Conservation (phyloP, 140 eudicot genomes). For the Ambrosia hybrid region DNA sequence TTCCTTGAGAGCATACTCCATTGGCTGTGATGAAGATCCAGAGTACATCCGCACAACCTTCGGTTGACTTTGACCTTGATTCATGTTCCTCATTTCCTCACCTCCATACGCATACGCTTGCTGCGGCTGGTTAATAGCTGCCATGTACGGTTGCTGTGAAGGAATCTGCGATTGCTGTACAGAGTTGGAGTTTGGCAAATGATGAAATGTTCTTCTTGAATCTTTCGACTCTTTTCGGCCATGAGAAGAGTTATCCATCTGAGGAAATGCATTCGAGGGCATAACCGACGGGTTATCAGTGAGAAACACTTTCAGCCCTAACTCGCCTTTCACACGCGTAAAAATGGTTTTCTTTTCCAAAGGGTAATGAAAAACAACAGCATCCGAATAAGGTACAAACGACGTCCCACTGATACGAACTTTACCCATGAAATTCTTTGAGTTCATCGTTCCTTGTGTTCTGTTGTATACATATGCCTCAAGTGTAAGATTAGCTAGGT, state of each 20-base stretch:
- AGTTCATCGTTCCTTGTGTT: constrained; percentile 32
- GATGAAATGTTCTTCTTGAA: constrained; percentile 45
- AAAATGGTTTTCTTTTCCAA: constrained; percentile 62
- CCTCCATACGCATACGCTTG: constrained; percentile 30
- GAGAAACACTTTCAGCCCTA: constrained; percentile 69
- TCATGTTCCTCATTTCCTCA: constrained; percentile 48
- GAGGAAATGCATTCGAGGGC: constrained; percentile 48
- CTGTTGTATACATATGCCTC: constrained; percentile 66
- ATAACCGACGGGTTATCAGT: constrained; percentile 59
- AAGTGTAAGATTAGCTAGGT: constrained; percentile 54
- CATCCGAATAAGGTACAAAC: constrained; percentile 83
- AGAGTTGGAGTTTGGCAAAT: constrained; percentile 49
- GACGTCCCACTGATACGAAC: constrained; percentile 70
- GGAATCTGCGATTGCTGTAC: constrained; percentile 40
- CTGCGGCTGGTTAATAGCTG: constrained; percentile 38
- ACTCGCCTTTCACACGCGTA: constrained; percentile 77
- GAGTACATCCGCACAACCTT: constrained; percentile 43
- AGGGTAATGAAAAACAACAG: constrained; percentile 74
- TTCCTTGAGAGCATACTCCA: constrained; percentile 69
- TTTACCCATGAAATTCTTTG: constrained; percentile 71
- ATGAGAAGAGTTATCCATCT: constrained; percentile 40
- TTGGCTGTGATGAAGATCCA: constrained; percentile 52
- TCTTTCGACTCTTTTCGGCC: constrained; percentile 43
- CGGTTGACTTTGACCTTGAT: constrained; percentile 47
- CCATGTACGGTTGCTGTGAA: constrained; percentile 36